Conservation (phyloP, 305 asterid species). For the Rubia peregrina region DNA sequence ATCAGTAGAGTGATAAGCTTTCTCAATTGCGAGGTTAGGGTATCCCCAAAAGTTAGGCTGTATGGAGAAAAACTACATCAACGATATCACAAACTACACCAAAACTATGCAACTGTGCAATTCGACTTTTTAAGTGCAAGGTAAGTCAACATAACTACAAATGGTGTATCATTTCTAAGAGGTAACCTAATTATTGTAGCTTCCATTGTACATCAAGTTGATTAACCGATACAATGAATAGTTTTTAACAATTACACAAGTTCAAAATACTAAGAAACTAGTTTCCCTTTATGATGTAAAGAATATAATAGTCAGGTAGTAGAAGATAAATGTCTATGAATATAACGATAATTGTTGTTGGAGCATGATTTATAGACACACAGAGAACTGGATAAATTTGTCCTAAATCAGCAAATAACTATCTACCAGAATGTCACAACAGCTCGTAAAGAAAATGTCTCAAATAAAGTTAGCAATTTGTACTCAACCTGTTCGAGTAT, state of each 20-base stretch:
- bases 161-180: not conserved
- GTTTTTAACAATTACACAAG: not conserved
- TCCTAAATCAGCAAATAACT: not conserved
- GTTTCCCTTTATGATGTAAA: not conserved
- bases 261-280: not conserved
- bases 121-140: not conserved
- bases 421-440: too few relatives aligned
- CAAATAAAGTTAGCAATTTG: not conserved
- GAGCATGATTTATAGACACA: not conserved
- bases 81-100: not conserved
- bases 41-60: conserved; percentile 80
- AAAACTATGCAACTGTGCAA: not conserved
- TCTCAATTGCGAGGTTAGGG: conserved; percentile 51
- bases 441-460: too few relatives aligned
- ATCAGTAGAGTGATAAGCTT: conserved; percentile 60
- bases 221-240: too few relatives aligned
- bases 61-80: conserved; percentile 12
- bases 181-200: not conserved
- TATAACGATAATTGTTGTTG: not conserved
- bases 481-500: conserved; percentile 56
- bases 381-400: not conserved
- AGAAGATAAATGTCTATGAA: not conserved
- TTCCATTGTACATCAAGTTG: not conserved
- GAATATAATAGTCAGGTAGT: not conserved
- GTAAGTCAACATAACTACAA: not conserved